These are phyloP conservation scores for Torulaspora microellipsoides DNA, from an alignment of 805 yeast species.

Conservation along the genomic window DNA sequence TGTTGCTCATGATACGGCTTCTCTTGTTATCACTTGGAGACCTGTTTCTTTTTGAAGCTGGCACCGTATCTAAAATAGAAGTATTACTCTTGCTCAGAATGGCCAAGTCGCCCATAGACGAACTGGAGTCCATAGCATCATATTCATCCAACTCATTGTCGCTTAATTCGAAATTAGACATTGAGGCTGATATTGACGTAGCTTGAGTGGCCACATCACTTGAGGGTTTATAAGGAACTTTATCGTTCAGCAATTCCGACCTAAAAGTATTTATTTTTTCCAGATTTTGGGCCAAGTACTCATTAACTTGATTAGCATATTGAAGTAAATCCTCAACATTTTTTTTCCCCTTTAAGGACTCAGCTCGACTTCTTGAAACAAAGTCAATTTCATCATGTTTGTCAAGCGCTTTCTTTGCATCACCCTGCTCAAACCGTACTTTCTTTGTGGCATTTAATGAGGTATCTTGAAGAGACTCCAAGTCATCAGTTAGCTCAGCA, in stretches of 20 bases:
- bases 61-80: constrained; percentile 4
- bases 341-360: constrained; percentile 9
- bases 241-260: constrained; percentile 14
- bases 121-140: not conserved
- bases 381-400: not conserved
- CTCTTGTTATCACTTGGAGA: not conserved
- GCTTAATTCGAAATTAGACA: constrained; percentile 30
- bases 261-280: constrained; percentile 25
- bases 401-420: constrained; percentile 2
- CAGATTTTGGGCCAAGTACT: constrained; percentile 24
- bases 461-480: constrained; percentile 6
- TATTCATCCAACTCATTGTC: constrained; percentile 20
- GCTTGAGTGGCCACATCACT: constrained; percentile 20
- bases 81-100: constrained; percentile 3
- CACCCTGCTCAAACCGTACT: constrained; percentile 18
- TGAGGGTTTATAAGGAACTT: constrained; percentile 8
- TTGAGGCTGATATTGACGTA: constrained; percentile 23
- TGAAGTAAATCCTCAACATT: constrained; percentile 29
- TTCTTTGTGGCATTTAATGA: constrained; percentile 10
- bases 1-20: not conserved
- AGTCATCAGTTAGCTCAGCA: constrained; percentile 18
- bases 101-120: constrained; percentile 1
- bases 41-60: not conserved
- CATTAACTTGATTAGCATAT: constrained; percentile 28
- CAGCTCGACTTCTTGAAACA: constrained; percentile 6